phyloP scores from a whole-genome alignment of 164 flowering plant species.

The Tetracentron sinense region DNA sequence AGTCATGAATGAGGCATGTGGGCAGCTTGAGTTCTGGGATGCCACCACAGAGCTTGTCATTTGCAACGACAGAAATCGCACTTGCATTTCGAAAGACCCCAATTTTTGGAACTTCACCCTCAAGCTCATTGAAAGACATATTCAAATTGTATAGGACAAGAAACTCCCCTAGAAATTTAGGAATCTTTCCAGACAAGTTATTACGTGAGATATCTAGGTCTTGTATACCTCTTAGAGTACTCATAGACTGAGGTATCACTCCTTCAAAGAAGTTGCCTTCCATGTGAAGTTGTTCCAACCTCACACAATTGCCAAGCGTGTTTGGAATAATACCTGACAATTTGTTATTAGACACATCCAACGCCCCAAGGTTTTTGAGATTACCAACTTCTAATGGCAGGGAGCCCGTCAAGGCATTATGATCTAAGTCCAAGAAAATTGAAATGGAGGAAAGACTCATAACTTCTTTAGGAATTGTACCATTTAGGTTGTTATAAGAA shows the following conservation, averaged over 20 bases:
- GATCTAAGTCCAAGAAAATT: not conserved
- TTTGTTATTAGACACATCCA: not conserved
- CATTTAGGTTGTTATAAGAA: not conserved
- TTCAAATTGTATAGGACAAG: not conserved
- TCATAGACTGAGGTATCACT: slow-evolving; percentile 1
- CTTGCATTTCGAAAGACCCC: slow-evolving; percentile 10
- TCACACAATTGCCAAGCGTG: not conserved
- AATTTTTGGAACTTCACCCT: slow-evolving; percentile 6
- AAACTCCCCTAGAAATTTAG: not conserved
- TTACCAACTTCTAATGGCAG: not conserved
- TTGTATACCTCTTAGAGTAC: slow-evolving; percentile 1
- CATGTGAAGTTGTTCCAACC: not conserved
- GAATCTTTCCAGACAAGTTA: slow-evolving; percentile 6
- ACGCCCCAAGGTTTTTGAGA: not conserved
- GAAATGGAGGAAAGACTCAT: not conserved
- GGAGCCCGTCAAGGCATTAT: not conserved
- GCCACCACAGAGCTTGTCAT: slow-evolving; percentile 9
- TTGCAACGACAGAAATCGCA: slow-evolving; percentile 6
- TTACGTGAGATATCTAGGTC: slow-evolving; percentile 6
- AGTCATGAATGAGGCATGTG: not conserved
- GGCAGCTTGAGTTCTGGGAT: not conserved
- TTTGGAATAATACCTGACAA: not conserved
- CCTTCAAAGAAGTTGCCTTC: not conserved
- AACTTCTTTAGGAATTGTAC: not conserved
- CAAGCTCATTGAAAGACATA: slow-evolving; percentile 2